phyloP scores from a whole-genome alignment of 257 asterid species.

The Nicotiana paniculata region DNA sequence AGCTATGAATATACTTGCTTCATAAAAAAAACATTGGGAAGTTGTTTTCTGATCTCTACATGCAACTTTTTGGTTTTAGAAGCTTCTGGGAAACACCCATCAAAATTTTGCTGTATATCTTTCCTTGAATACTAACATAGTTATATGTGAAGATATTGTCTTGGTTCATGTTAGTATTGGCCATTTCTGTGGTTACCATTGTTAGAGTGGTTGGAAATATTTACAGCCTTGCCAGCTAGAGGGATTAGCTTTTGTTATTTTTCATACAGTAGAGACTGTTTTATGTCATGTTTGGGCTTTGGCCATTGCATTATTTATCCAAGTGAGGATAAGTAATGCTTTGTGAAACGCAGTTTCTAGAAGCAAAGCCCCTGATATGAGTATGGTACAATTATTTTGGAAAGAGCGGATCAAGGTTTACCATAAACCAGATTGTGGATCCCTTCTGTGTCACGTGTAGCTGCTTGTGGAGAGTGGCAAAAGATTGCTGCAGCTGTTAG shows the following conservation, averaged over 20 bases:
- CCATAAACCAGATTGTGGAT: neutral
- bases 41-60: no score
- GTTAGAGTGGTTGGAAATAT: constrained; percentile 71
- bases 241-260: constrained; percentile 15
- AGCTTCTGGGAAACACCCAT: no score
- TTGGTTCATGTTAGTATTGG: constrained; percentile 17
- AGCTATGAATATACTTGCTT: no score
- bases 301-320: neutral
- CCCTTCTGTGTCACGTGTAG: neutral
- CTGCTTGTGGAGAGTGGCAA: neutral
- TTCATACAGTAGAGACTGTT: neutral
- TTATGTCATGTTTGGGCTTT: neutral
- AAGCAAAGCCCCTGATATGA: neutral
- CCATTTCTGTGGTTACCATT: constrained; percentile 47
- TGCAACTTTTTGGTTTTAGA: no score
- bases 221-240: constrained; percentile 36
- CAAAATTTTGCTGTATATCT: no score
- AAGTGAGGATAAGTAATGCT: neutral
- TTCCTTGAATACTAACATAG: no score
- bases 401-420: neutral
- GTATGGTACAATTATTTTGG: neutral
- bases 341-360: neutral
- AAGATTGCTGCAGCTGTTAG: neutral
- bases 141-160: no score
- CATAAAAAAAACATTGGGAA: no score